phyloP scores from a whole-genome alignment of 805 yeast species.

The Schwanniomyces polymorphus region DNA sequence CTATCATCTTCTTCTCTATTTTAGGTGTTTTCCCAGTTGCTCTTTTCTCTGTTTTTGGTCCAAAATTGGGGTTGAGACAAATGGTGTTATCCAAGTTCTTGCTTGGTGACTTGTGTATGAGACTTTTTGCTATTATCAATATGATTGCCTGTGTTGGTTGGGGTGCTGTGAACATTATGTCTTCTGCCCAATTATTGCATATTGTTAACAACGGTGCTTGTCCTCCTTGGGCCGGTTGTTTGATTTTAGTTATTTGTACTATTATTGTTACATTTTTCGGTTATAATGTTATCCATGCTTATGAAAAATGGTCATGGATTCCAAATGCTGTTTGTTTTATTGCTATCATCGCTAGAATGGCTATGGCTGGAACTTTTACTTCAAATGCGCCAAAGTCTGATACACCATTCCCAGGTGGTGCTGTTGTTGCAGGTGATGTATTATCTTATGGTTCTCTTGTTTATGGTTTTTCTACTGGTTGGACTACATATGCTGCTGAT shows the following conservation, averaged over 20 bases:
- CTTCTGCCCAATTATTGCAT: slow-evolving; percentile 80
- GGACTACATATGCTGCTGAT: slow-evolving; percentile 93
- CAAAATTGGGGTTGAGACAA: slow-evolving; percentile 83
- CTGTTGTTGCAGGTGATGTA: slow-evolving; percentile 70
- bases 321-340: slow-evolving; percentile 75
- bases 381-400: slow-evolving; percentile 14
- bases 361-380: slow-evolving; percentile 62
- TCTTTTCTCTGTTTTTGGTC: slow-evolving; percentile 79
- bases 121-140: slow-evolving; percentile 76
- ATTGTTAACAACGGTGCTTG: slow-evolving; percentile 65
- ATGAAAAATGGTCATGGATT: slow-evolving; percentile 87
- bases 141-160: slow-evolving; percentile 89
- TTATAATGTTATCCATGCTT: slow-evolving; percentile 74
- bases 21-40: slow-evolving; percentile 82
- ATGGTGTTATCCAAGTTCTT: slow-evolving; percentile 78
- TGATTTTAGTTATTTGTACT: slow-evolving; percentile 68
- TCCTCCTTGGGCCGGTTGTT: slow-evolving; percentile 92
- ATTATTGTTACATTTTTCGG: slow-evolving; percentile 80
- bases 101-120: slow-evolving; percentile 71
- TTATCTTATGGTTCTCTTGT: slow-evolving; percentile 80
- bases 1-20: slow-evolving; percentile 69
- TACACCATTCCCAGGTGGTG: slow-evolving; percentile 43
- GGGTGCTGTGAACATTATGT: slow-evolving; percentile 92
- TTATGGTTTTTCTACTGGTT: slow-evolving; percentile 90
- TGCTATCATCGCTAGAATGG: slow-evolving; percentile 75